These are phyloP conservation scores for Kuraishia borneana DNA, from an alignment of 805 yeast genomes.

Conservation along the genomic window DNA sequence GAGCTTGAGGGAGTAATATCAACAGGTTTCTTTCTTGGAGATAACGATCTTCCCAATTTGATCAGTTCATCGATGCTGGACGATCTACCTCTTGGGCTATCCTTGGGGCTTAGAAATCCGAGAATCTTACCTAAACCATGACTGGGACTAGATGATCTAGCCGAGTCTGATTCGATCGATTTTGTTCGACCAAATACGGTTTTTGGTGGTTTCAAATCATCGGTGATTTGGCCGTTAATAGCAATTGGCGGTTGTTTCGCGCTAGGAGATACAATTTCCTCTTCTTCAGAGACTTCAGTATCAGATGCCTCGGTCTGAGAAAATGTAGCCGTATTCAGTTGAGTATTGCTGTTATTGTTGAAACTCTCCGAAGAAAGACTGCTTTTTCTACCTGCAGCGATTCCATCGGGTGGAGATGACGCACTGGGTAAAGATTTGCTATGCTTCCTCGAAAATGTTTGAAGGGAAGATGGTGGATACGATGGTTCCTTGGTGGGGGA, in stretches of 20 bases:
- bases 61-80: constrained; percentile 1
- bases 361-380: constrained; percentile 2
- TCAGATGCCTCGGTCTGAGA: not conserved
- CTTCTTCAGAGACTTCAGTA: too few species aligned
- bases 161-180: too few species aligned
- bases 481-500: not conserved
- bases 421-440: constrained; percentile 25
- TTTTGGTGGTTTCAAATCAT: too few species aligned
- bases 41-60: not conserved
- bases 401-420: constrained; percentile 18
- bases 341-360: constrained; percentile 3
- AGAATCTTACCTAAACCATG: not conserved
- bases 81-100: not conserved
- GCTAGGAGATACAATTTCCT: too few species aligned
- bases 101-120: not conserved
- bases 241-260: too few species aligned
- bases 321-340: not conserved
- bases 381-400: not conserved
- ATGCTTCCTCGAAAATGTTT: constrained; percentile 8
- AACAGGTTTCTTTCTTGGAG: not conserved
- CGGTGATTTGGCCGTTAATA: too few species aligned
- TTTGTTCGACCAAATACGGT: too few species aligned
- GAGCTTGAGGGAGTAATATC: not conserved
- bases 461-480: not conserved
- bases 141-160: not conserved